A percentile compares a stretch with the other conserved stretches of the same genome.
Conservation (phyloP, 176 grass and related monocot genomes). For the Carex scoparia region DNA sequence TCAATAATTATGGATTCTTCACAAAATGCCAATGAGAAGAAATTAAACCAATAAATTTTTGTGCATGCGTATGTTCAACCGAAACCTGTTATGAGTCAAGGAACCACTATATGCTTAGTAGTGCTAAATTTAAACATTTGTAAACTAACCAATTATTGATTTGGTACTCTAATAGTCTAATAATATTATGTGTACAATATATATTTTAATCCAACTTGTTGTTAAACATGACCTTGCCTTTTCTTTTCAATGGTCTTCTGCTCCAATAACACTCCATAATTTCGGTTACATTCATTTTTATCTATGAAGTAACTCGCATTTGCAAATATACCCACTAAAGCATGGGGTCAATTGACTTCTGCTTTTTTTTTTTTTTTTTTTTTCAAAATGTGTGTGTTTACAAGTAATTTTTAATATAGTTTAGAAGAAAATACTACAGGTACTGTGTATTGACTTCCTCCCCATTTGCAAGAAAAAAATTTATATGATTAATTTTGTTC, state of each 20-base stretch:
- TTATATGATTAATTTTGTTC: too few relatives aligned
- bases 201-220: neutral
- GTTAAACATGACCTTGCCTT: neutral
- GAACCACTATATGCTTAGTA: constrained; percentile 17
- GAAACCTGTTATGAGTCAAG: constrained; percentile 15
- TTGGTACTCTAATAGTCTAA: neutral
- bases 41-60: constrained; percentile 5
- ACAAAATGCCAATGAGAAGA: neutral
- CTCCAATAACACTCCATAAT: neutral
- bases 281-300: neutral
- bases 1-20: neutral
- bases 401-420: too few relatives aligned
- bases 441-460: too few relatives aligned
- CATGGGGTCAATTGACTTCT: too few relatives aligned
- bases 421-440: too few relatives aligned
- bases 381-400: too few relatives aligned
- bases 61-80: constrained; percentile 17
- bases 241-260: neutral
- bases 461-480: too few relatives aligned
- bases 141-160: neutral
- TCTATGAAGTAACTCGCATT: too few relatives aligned
- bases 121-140: constrained; percentile 2
- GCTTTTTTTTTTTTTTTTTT: too few relatives aligned
- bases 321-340: neutral
- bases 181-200: neutral